A percentile compares a stretch with the other conserved stretches of the same genome.
These are phyloP conservation scores for Colletotrichum sidae DNA, from an alignment of 2,329 filamentous ascomycete genomes.

Conservation along the genomic window DNA sequence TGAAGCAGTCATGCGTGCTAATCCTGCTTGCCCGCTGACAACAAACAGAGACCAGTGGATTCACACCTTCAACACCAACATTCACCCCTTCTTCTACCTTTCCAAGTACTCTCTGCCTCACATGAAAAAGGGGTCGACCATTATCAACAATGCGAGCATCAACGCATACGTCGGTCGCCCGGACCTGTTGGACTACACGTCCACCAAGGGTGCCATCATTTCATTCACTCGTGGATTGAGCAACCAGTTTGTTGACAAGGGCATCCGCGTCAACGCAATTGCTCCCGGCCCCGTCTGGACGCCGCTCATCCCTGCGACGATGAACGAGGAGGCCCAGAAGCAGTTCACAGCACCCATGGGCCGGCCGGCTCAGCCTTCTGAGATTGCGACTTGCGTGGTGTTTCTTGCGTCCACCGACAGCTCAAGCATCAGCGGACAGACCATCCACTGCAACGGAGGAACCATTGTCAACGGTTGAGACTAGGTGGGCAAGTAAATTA, in stretches of 20 bases:
- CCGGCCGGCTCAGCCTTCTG: conserved; percentile 80
- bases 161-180: conserved; percentile 86
- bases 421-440: conserved; percentile 79
- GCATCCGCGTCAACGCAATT: conserved; percentile 81
- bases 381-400: conserved; percentile 85
- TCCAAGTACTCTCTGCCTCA: conserved; percentile 81
- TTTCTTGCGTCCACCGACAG: conserved; percentile 83
- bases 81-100: conserved; percentile 84
- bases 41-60: conserved; percentile 74
- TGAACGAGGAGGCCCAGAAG: conserved; percentile 77
- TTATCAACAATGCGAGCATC: conserved; percentile 89
- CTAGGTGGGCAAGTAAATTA: conserved; percentile 4
- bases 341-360: conserved; percentile 81
- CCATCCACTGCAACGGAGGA: conserved; percentile 65
- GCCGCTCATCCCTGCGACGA: conserved; percentile 78
- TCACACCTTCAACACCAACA: conserved; percentile 84
- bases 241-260: conserved; percentile 78
- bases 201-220: conserved; percentile 82
- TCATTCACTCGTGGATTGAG: conserved; percentile 82
- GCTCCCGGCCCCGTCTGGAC: conserved; percentile 86
- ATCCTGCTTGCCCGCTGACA: neutral
- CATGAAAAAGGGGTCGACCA: conserved; percentile 78
- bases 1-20: conserved; percentile 19
- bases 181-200: conserved; percentile 85
- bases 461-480: conserved; percentile 59